phyloP scores from a whole-genome alignment of 345 rosid genomes.

The Eucalyptus marginata region DNA sequence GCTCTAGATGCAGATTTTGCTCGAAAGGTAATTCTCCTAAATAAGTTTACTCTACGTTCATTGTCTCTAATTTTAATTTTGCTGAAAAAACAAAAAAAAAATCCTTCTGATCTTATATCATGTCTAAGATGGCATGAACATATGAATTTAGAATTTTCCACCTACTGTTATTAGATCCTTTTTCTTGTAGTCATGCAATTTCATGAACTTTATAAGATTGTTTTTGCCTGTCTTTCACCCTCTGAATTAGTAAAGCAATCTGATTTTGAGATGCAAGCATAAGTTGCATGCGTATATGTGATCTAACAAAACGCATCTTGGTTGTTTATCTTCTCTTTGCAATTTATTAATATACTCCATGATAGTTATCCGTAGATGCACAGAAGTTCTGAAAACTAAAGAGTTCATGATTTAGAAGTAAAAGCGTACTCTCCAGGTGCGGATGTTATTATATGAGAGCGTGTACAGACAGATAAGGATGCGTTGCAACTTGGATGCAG shows the following conservation, averaged over 20 bases:
- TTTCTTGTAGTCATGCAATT: background rate
- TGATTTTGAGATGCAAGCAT: background rate
- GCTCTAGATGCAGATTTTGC: conserved; percentile 97
- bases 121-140: background rate
- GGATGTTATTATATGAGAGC: background rate
- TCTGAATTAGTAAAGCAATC: background rate
- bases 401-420: background rate
- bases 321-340: background rate
- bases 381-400: background rate
- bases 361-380: background rate
- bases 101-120: background rate
- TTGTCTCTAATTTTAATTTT: background rate
- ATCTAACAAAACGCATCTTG: background rate
- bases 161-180: background rate
- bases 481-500: background rate
- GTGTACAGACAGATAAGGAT: background rate
- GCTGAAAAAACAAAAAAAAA: background rate
- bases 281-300: background rate
- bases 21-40: conserved; percentile 51
- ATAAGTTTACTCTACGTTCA: background rate
- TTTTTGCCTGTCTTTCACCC: background rate
- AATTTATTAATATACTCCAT: background rate
- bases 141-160: background rate
- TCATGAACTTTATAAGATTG: background rate
- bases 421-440: background rate